Percentiles rank a stretch among this genome's conserved stretches.
These are phyloP conservation scores for Coccomyxa sp. DNA, from an alignment of 139 green algal genomes.

Conservation along the genomic window DNA sequence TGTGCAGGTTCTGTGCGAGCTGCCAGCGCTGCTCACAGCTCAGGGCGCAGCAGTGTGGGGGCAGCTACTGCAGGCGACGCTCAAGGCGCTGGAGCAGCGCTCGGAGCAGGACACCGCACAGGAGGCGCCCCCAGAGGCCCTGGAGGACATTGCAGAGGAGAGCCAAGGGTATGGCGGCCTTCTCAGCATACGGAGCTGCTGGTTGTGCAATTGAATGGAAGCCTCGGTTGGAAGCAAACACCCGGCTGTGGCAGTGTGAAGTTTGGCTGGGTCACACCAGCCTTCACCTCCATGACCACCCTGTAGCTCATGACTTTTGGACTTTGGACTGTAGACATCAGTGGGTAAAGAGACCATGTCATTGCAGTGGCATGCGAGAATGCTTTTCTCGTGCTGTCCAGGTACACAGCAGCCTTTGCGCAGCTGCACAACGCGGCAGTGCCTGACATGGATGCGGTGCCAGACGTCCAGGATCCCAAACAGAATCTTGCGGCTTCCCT, in stretches of 20 bases:
- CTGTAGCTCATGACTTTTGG: too few relatives aligned
- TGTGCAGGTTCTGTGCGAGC: constrained; percentile 24
- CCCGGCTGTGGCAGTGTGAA: too few relatives aligned
- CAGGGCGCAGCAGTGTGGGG: constrained; percentile 44
- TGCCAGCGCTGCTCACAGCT: constrained; percentile 18
- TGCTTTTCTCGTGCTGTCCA: constrained; percentile 5
- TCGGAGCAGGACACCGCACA: background rate
- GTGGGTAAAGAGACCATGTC: too few relatives aligned
- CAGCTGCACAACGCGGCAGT: constrained; percentile 72
- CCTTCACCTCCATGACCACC: too few relatives aligned
- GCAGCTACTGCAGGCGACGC: constrained; percentile 53
- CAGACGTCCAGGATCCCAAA: constrained; percentile 37
- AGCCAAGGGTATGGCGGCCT: background rate
- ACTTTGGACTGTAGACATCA: too few relatives aligned
- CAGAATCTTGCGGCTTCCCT: constrained; percentile 41
- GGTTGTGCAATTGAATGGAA: too few relatives aligned
- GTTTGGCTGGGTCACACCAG: too few relatives aligned
- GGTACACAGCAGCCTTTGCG: constrained; percentile 75
- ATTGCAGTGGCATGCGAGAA: too few relatives aligned
- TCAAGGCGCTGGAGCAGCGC: constrained; percentile 44
- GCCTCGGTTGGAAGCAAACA: too few relatives aligned
- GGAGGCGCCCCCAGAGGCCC: constrained; percentile 12
- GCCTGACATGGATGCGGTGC: constrained; percentile 30
- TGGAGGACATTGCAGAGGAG: constrained; percentile 29
- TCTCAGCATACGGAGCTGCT: too few relatives aligned